Percentiles rank a stretch among this genome's conserved stretches.
phyloP scores from a whole-genome alignment of 2,329 filamentous ascomycete genomes.

The Nannizzia gypsea region DNA sequence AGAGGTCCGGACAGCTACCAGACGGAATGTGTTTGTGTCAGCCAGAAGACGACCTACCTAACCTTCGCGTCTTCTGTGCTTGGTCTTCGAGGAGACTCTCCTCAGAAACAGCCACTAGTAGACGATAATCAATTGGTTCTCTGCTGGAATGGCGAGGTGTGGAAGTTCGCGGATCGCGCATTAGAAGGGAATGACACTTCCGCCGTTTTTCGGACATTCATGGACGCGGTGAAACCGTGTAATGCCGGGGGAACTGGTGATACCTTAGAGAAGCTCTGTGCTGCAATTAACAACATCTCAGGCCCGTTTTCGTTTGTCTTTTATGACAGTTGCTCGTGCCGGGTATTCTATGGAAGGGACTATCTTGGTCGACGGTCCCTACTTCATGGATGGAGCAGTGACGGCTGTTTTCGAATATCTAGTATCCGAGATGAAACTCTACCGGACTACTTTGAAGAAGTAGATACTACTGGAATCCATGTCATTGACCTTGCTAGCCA shows the following conservation, averaged over 20 bases:
- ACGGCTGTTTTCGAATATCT: slow-evolving; percentile 49
- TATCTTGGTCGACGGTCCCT: slow-evolving; percentile 78
- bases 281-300: slow-evolving; percentile 50
- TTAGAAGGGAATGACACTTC: slow-evolving; percentile 69
- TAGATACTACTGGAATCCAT: slow-evolving; percentile 75
- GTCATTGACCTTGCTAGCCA: slow-evolving; percentile 43
- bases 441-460: slow-evolving; percentile 55
- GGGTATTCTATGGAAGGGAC: slow-evolving; percentile 74
- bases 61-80: slow-evolving; percentile 74
- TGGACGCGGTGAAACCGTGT: slow-evolving; percentile 27
- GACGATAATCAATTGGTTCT: slow-evolving; percentile 53
- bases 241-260: slow-evolving; percentile 11
- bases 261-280: slow-evolving; percentile 22
- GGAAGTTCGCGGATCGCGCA: slow-evolving; percentile 52
- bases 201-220: slow-evolving; percentile 51
- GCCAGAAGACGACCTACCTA: slow-evolving; percentile 8
- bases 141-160: slow-evolving; percentile 97
- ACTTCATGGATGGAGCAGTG: slow-evolving; percentile 42
- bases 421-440: slow-evolving; percentile 53
- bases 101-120: slow-evolving; percentile 62
- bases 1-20: slow-evolving; percentile 36
- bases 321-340: slow-evolving; percentile 51
- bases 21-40: slow-evolving; percentile 21
- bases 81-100: slow-evolving; percentile 64
- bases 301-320: slow-evolving; percentile 89